Base-by-base conservation (phyloP, 352 stramenopile species). In the Globisporangium ultimum region DNA sequence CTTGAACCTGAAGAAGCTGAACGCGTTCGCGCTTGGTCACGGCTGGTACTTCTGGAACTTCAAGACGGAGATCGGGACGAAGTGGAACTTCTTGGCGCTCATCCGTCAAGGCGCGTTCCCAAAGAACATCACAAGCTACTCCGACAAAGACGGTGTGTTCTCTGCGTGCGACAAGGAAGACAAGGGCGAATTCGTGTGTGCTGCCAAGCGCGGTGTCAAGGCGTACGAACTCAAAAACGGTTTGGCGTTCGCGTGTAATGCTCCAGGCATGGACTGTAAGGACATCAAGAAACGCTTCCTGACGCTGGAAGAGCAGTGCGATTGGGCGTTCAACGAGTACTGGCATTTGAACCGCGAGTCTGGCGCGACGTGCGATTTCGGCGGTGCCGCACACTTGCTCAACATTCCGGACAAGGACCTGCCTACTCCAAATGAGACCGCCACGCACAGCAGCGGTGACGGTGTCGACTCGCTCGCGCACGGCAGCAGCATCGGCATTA, bases 41-140 rank as follows among this genome's bases (percentile, higher is more conserved):
- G 93, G 93, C 18, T 96, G 91, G 71, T 97, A 96, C 77, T 98
- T 98, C 65, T 98, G 91, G 93, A 98, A 98, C 64, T 98, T 97
- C 71, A 88, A 95, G 61, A 97, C 91, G 1, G 93, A 98, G 68
- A 67, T 98, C 14, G 88, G 89, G 36, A 80, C 86, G 18, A 74
- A 82, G 21, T 98, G 93, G 93, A 91, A 85, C 53, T 97, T 97
- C 61, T 73, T 97, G 60, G 63, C 76, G 38, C 63, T 89, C 21
- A 66, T 85, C 52, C 77, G 76, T 34, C 28, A 75, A 20, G 81
- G 83, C 12, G 69, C 66, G 14, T 87, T 93, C 63, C 83, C 83
- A 2, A 88, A 87, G 58, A 91, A 91, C 58, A 73, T 93, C 40
- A 87, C 77, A 21, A 68, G 66, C 47, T 92, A 90, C 61, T 52